Base-by-base conservation (phyloP, 345 rosid genomes). In the Anacardium occidentale region DNA sequence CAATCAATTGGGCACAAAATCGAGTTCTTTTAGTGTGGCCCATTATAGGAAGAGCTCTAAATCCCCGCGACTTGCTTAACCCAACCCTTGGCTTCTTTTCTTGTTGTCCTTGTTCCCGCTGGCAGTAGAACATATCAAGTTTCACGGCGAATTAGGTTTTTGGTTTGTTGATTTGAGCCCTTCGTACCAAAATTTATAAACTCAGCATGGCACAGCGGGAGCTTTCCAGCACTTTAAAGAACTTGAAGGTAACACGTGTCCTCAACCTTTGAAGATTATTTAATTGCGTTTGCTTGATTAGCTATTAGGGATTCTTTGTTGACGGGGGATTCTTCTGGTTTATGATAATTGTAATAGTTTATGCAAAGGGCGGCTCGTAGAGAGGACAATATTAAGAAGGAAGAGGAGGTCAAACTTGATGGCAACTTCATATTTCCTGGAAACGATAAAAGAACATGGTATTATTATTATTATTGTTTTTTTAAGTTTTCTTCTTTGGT, bases 221-320 rank as follows among this genome's bases (percentile, higher is more conserved):
- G 87, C 84, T 94, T 40, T 92, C 97, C 65, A 86, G 79, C 77
- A 94, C 97, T 57, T 82, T 94, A 83, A 88, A 74, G 85, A 92
- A 85, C 78, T 83, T 94, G 78, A 94, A 90, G 97, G 98, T 94
- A 84, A 77, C 2, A 40, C 58, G 37, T 50, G 75, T 60, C 42
- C 42, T 37, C 42, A 6, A 37, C 42, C 9, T 5, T 37, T 37
- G 42, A 26, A 47, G 52, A 4, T 78, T 22, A 57, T 70, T 62
- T 25, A 60, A 76, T 48, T 64, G 76, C 71, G 64, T 40, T 52
- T 65, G 17, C 32, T 48, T 77, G 64, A 3, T 62, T 65, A 60
- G 29, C 37, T 29, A 37, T 54, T 29, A 59, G 9, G 42, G 44
- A 37, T 59, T 29, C 45, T 13, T 61, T 50, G 40, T 54, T 69